A percentile compares a stretch with the other conserved stretches of the same genome.
Conservation (phyloP, 1,284 basidiomycete species). For the Pisolithus thermaeus region DNA sequence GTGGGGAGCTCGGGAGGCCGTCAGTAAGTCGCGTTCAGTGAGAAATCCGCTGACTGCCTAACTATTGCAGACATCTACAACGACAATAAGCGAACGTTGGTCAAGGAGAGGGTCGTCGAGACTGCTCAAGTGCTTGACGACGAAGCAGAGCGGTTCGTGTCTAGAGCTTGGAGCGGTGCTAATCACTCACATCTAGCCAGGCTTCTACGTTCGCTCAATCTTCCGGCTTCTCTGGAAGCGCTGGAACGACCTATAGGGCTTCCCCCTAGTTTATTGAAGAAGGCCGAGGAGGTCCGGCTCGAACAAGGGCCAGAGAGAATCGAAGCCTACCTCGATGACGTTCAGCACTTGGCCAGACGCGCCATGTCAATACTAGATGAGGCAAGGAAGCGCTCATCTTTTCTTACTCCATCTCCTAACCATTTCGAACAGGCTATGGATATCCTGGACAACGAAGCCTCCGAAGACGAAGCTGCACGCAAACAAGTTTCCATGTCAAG, state of each 20-base stretch:
- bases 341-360: slow-evolving; percentile 61
- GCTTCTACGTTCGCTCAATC: slow-evolving; percentile 65
- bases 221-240: slow-evolving; percentile 86
- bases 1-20: slow-evolving; percentile 86
- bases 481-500: slow-evolving; percentile 46
- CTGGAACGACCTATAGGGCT: slow-evolving; percentile 83
- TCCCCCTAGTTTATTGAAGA: slow-evolving; percentile 82
- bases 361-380: slow-evolving; percentile 69
- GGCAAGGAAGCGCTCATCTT: slow-evolving; percentile 37
- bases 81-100: slow-evolving; percentile 70
- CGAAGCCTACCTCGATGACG: slow-evolving; percentile 67
- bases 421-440: slow-evolving; percentile 66
- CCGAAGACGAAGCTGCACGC: slow-evolving; percentile 74
- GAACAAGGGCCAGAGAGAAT: slow-evolving; percentile 75
- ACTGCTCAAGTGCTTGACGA: slow-evolving; percentile 65
- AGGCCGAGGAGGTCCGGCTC: slow-evolving; percentile 79
- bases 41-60: neutral
- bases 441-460: slow-evolving; percentile 83
- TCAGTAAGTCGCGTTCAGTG: slow-evolving; percentile 53
- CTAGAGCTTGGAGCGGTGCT: neutral
- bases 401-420: neutral
- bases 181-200: slow-evolving; percentile 33
- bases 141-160: slow-evolving; percentile 53
- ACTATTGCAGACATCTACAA: slow-evolving; percentile 72
- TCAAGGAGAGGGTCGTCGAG: slow-evolving; percentile 65